Evolutionary conservation across 2,329 filamentous ascomycete species (phyloP).

Genomic region (Podosphaera aphanis): DNA sequence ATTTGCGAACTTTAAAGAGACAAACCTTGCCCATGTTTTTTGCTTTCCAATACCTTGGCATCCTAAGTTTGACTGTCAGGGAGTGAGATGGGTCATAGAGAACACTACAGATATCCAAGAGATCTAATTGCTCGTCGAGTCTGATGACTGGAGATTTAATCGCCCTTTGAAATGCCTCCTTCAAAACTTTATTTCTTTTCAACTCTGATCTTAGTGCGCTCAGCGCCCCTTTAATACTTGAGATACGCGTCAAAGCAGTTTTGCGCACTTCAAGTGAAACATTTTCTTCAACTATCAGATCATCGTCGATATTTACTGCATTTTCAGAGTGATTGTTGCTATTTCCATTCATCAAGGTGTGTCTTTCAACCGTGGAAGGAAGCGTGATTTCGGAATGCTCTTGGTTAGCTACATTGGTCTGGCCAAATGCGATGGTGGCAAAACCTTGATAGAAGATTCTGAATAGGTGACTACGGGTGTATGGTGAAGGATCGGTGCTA

Average conservation of each 20-base stretch:
- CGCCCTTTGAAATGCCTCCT: conserved; percentile 25
- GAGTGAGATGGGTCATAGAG: conserved; percentile 26
- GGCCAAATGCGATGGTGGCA: conserved; percentile 39
- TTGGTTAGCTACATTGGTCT: conserved; percentile 18
- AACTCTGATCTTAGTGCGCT: conserved; percentile 25
- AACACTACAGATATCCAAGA: conserved; percentile 27
- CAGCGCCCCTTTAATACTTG: conserved; percentile 24
- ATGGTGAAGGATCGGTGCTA: conserved; percentile 39
- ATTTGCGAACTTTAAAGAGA: conserved; percentile 1
- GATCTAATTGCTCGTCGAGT: conserved; percentile 24
- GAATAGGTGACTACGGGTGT: conserved; percentile 34
- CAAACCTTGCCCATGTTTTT: conserved; percentile 18
- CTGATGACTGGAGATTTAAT: conserved; percentile 24
- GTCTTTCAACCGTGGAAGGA: conserved; percentile 2
- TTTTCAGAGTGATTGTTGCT: not conserved
- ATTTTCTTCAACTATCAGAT: conserved; percentile 24
- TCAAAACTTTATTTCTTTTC: conserved; percentile 22
- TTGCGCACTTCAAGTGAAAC: conserved; percentile 23
- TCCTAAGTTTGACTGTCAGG: conserved; percentile 23
- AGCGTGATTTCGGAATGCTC: conserved; percentile 7
- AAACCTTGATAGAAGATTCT: conserved; percentile 34
- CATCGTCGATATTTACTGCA: conserved; percentile 13
- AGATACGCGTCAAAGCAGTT: conserved; percentile 24
- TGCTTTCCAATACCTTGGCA: conserved; percentile 24
- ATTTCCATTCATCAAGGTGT: conserved; percentile 5